Conservation (phyloP, 2,329 filamentous ascomycete genomes). For the Colletotrichum phormii region DNA sequence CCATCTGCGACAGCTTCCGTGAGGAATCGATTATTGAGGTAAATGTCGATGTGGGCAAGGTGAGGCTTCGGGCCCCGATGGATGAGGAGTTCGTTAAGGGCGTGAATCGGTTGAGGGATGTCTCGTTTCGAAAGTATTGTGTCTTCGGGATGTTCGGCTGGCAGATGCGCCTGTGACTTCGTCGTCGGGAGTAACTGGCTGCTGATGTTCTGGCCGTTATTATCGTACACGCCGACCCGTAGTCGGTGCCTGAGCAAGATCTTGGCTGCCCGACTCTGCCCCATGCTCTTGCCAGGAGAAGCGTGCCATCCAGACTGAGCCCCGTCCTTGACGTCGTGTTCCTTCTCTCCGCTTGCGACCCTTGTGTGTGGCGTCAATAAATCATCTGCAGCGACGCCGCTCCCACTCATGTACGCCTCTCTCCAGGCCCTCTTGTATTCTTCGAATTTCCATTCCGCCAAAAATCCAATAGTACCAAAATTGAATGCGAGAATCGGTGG, state of each 20-base stretch:
- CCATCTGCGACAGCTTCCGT: conserved; percentile 96
- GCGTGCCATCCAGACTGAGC: conserved; percentile 71
- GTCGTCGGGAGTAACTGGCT: conserved; percentile 58
- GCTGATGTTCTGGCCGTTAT: conserved; percentile 71
- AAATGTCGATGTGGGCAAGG: conserved; percentile 91
- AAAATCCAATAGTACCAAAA: conserved; percentile 94
- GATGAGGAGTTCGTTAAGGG: conserved; percentile 95
- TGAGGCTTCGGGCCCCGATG: conserved; percentile 92
- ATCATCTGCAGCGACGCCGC: conserved; percentile 61
- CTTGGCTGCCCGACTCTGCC: conserved; percentile 77
- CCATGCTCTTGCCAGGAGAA: conserved; percentile 84
- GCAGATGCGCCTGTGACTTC: conserved; percentile 49
- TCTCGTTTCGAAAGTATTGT: conserved; percentile 27
- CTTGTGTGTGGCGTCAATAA: conserved; percentile 54
- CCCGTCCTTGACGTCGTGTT: conserved; percentile 38
- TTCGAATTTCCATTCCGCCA: conserved; percentile 95
- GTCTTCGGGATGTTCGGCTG: conserved; percentile 40
- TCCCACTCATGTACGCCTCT: conserved; percentile 88
- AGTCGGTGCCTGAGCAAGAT: conserved; percentile 89
- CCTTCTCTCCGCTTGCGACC: conserved; percentile 44
- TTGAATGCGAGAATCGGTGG: conserved; percentile 95
- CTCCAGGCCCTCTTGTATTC: conserved; percentile 94
- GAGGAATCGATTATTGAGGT: conserved; percentile 87
- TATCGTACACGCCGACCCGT: conserved; percentile 85
- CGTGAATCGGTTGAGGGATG: conserved; percentile 64